A percentile compares a stretch with the other conserved stretches of the same genome.
These are phyloP conservation scores for Lipomyces orientalis DNA, from an alignment of 805 yeast species.

Conservation along the genomic window DNA sequence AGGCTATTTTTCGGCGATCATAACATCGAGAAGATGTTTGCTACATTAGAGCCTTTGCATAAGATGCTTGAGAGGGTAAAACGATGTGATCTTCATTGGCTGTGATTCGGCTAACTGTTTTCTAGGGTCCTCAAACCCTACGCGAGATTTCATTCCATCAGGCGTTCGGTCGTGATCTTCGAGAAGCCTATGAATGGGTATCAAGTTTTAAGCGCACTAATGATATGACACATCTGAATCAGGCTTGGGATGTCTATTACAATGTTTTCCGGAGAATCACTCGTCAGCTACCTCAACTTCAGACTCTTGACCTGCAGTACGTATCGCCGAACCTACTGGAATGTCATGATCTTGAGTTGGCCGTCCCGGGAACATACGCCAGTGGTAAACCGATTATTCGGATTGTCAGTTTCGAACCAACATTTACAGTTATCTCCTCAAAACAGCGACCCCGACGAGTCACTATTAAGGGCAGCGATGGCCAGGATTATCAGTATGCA, in stretches of 20 bases:
- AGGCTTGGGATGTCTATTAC: conserved; percentile 97
- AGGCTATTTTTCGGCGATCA: conserved; percentile 91
- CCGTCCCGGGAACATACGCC: conserved; percentile 91
- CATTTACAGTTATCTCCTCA: conserved; percentile 84
- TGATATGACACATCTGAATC: conserved; percentile 86
- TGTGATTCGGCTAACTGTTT: background rate
- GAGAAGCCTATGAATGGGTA: conserved; percentile 94
- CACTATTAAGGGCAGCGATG: conserved; percentile 84
- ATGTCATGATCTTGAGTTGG: conserved; percentile 79
- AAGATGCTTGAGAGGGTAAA: conserved; percentile 70
- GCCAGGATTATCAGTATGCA: conserved; percentile 80
- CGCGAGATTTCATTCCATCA: conserved; percentile 91
- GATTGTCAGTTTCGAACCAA: conserved; percentile 78
- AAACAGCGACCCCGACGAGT: conserved; percentile 94
- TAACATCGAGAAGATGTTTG: conserved; percentile 92
- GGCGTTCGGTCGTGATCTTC: conserved; percentile 90
- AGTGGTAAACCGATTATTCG: conserved; percentile 80
- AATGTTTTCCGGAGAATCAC: conserved; percentile 90
- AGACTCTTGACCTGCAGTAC: conserved; percentile 84
- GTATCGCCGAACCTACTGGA: conserved; percentile 89
- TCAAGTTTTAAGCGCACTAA: conserved; percentile 81
- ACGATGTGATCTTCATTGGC: background rate
- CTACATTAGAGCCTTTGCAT: conserved; percentile 87
- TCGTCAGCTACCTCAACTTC: conserved; percentile 85
- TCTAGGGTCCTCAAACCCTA: conserved; percentile 78